Base-by-base conservation (phyloP, 805 yeast genomes). In the Yarrowia hollandica region DNA sequence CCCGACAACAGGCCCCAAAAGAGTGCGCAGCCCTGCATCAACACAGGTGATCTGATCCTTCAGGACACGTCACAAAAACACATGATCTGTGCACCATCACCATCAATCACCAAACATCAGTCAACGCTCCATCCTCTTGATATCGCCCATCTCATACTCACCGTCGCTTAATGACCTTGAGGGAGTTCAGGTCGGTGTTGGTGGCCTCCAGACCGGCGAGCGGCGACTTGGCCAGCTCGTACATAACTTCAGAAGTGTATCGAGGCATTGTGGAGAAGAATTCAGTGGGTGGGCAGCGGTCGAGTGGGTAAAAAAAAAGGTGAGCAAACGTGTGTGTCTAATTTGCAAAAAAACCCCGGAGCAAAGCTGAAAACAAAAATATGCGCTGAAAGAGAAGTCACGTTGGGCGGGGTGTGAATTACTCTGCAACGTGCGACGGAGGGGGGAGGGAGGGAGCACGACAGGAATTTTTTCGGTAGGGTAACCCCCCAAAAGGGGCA, bases 161-260 rank as follows among this genome's bases (percentile, higher is more conserved):
- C 58, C 58, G 42, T 52, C 58, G 58, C 58, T 52, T 52, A 25
- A 52, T 52, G 26, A 52, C 34, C 44, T 52, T 52, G n/a, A 52
- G 44, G 4, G 44, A 25, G 35, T 35, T 35, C 12, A 52, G 16
- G 23, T 52, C 58, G 23, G 58, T 52, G 58, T 35, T 35, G 54
- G 52, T 30, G 25, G 59, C 63, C 35, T 60, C 56, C 37, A 52
- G 61, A 28, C 37, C 60, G 39, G 70, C 68, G 56, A 67, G 68
- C 23, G 73, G 72, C 54, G 64, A 57, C 38, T 60, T 34, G 16
- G 68, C 69, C 42, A 68, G 63, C 37, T 63, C 66, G 16, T 69
- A 65, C 39, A 63, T 57, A 46, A 66, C 62, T 50, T 64, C 66
- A 23, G 64, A 30, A 16, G 71, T 61, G 65, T 71, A 71, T 44